Conservation (phyloP, 78 protist genomes). For the Monocercomonoides exilis region DNA sequence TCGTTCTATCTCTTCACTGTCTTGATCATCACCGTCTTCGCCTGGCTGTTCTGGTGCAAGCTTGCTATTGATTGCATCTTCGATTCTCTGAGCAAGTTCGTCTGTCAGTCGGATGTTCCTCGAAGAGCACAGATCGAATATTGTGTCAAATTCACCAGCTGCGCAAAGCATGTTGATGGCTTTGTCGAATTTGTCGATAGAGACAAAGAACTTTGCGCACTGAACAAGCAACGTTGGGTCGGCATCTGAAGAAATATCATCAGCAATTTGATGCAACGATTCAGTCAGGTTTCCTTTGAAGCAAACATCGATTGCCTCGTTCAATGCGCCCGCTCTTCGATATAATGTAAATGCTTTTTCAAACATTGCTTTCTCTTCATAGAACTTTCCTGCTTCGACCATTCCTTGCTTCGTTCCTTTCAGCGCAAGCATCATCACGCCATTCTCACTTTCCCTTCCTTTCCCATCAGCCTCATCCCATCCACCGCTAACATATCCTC, state of each 20-base stretch:
- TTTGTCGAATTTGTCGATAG: not conserved
- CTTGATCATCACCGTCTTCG: no score
- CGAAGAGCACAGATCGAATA: constrained; percentile 12
- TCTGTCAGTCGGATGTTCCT: constrained; percentile 43
- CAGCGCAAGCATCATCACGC: constrained; percentile 24
- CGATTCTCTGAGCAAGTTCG: constrained; percentile 42
- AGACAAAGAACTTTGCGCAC: constrained; percentile 16
- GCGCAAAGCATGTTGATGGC: not conserved
- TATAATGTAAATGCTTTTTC: constrained; percentile 57
- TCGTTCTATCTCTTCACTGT: not conserved
- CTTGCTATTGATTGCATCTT: no score
- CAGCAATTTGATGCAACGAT: constrained; percentile 28
- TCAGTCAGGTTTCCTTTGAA: constrained; percentile 44
- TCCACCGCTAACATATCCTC: no score
- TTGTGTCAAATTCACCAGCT: not conserved
- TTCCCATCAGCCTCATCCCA: no score
- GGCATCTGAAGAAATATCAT: constrained; percentile 24
- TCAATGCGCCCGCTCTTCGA: constrained; percentile 51
- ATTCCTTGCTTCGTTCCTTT: not conserved
- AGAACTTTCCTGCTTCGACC: constrained; percentile 17
- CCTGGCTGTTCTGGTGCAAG: not conserved
- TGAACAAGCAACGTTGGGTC: constrained; percentile 36
- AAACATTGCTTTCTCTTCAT: not conserved
- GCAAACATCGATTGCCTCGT: constrained; percentile 53
- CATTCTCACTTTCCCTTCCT: no score